Percentiles rank a stretch among this genome's conserved stretches.
Evolutionary conservation across 257 asterid species (phyloP).

Genomic region (Parsonsia alboflavescens): DNA sequence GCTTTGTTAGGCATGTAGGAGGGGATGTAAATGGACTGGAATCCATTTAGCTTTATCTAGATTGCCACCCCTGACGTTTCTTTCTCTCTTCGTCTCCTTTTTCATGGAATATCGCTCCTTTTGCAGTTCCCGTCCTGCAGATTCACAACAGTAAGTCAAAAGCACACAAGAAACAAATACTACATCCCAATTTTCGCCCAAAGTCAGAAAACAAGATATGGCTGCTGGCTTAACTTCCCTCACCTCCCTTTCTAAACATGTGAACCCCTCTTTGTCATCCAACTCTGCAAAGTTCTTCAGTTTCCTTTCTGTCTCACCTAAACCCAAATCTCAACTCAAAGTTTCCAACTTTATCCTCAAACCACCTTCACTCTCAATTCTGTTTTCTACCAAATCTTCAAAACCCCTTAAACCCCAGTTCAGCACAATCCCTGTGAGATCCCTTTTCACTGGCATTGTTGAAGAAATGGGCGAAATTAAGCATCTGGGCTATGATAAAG

Average conservation of each 20-base stretch:
- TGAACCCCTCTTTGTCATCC: conserved; percentile 11
- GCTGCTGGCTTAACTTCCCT: conserved; percentile 11
- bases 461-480: conserved; percentile 77
- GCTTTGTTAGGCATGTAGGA: no score
- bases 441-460: conserved; percentile 86
- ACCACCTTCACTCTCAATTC: conserved; percentile 33
- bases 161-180: no score
- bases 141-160: neutral
- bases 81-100: no score
- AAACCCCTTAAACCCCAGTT: conserved; percentile 27
- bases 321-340: conserved; percentile 21
- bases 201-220: conserved; percentile 8
- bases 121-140: neutral
- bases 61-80: no score
- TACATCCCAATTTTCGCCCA: neutral
- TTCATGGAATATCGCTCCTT: no score
- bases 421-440: conserved; percentile 27
- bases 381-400: conserved; percentile 31
- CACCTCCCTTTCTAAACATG: conserved; percentile 18
- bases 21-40: no score
- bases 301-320: conserved; percentile 10
- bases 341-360: conserved; percentile 18
- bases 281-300: conserved; percentile 12
- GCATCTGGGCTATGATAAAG: conserved; percentile 48
- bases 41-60: no score